Evolutionary conservation across 495 filamentous ascomycete species (phyloP).

Genomic region (Pyrenula massariospora): DNA sequence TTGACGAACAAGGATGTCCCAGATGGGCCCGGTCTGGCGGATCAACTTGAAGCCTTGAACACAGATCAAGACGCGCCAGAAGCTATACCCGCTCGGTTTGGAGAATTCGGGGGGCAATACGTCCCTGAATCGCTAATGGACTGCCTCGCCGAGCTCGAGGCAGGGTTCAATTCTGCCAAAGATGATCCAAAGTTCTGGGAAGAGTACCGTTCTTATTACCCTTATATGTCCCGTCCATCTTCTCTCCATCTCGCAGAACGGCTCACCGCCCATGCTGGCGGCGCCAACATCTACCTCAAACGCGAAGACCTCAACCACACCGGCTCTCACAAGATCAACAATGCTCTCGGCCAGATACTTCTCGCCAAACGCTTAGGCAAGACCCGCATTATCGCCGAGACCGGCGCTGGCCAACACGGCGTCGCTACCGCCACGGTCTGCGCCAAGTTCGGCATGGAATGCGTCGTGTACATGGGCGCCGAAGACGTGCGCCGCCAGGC

Average conservation of each 20-base stretch:
- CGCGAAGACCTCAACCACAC: slow-evolving; percentile 86
- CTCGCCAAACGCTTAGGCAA: slow-evolving; percentile 75
- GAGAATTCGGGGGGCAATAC: slow-evolving; percentile 97
- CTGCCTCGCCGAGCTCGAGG: slow-evolving; percentile 81
- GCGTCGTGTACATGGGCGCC: slow-evolving; percentile 91
- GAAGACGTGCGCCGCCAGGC: slow-evolving; percentile 90
- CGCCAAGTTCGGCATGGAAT: slow-evolving; percentile 92
- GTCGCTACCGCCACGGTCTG: slow-evolving; percentile 94
- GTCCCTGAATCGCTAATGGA: slow-evolving; percentile 98
- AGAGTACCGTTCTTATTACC: slow-evolving; percentile 92
- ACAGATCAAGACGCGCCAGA: slow-evolving; percentile 28
- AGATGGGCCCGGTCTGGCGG: slow-evolving; percentile 47
- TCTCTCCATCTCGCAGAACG: slow-evolving; percentile 81
- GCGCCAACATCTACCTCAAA: slow-evolving; percentile 92
- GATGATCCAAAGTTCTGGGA: slow-evolving; percentile 92
- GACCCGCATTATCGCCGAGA: slow-evolving; percentile 90
- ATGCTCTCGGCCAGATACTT: slow-evolving; percentile 81
- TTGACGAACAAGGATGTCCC: slow-evolving; percentile 49
- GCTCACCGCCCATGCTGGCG: slow-evolving; percentile 76
- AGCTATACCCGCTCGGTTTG: slow-evolving; percentile 72
- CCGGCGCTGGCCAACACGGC: slow-evolving; percentile 92
- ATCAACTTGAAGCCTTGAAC: slow-evolving; percentile 67
- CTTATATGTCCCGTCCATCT: slow-evolving; percentile 92
- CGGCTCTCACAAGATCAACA: slow-evolving; percentile 93
- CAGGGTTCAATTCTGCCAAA: slow-evolving; percentile 76